Evolutionary conservation across 345 rosid genomes (phyloP).

Genomic region (Corymbia maculata): DNA sequence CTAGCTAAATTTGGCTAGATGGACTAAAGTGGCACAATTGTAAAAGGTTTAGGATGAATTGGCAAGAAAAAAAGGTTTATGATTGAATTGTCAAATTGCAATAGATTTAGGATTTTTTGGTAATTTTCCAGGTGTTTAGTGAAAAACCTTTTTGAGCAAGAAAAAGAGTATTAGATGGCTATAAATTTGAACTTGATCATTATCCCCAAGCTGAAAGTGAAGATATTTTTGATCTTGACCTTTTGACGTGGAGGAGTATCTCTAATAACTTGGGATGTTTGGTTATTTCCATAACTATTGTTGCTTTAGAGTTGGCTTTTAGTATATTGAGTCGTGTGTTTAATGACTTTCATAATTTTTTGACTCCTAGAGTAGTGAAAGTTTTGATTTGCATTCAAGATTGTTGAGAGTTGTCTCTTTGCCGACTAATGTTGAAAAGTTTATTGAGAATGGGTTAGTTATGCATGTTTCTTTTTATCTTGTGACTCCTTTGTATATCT

Average conservation of each 20-base stretch:
- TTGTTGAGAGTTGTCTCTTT: not conserved
- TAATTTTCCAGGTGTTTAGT: not conserved
- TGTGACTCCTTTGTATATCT: not conserved
- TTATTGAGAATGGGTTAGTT: not conserved
- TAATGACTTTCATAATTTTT: not conserved
- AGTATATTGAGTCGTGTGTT: rapidly evolving
- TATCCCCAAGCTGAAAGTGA: not conserved
- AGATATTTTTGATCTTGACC: not conserved
- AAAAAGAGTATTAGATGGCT: not conserved
- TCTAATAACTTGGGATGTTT: not conserved
- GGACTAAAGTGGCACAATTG: no score
- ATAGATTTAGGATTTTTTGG: no score
- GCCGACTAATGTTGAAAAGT: not conserved
- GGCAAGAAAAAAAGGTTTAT: no score
- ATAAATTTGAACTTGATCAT: not conserved
- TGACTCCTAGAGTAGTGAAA: not conserved
- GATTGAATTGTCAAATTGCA: no score
- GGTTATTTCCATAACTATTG: not conserved
- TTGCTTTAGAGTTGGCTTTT: not conserved
- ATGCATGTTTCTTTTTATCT: not conserved
- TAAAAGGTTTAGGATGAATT: no score
- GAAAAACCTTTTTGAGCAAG: not conserved
- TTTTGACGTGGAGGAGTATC: not conserved
- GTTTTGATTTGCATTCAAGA: not conserved
- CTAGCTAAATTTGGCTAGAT: no score